These are phyloP conservation scores for Primulina tabacum DNA, from an alignment of 257 asterid species.

Conservation along the genomic window DNA sequence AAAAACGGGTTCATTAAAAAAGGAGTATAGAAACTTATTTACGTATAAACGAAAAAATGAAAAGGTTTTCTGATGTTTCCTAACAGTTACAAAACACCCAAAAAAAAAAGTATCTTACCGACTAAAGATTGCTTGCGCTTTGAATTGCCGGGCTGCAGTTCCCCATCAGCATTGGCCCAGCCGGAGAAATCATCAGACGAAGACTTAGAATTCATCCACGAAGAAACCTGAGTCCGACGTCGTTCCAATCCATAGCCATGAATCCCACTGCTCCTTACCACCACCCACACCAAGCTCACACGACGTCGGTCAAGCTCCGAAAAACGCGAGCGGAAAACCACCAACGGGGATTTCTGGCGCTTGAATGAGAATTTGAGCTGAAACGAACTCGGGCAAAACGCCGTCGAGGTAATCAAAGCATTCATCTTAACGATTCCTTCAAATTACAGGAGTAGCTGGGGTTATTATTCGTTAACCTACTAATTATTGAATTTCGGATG, in stretches of 20 bases:
- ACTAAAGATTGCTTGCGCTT: conserved; percentile 42
- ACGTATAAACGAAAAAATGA: too few relatives aligned
- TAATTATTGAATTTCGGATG: background rate
- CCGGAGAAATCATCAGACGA: conserved; percentile 62
- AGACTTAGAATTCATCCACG: conserved; percentile 49
- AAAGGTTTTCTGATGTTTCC: too few relatives aligned
- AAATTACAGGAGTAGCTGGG: conserved; percentile 10
- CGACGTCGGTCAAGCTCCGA: conserved; percentile 43
- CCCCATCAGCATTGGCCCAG: conserved; percentile 61
- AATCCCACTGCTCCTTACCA: conserved; percentile 39
- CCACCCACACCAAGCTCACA: conserved; percentile 35
- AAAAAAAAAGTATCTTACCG: conserved; percentile 42
- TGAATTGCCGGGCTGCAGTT: conserved; percentile 39
- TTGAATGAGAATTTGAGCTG: conserved; percentile 83
- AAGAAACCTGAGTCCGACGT: conserved; percentile 40
- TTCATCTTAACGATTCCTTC: conserved; percentile 38
- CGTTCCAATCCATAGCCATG: conserved; percentile 43
- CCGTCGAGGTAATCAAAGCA: conserved; percentile 53
- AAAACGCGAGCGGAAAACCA: conserved; percentile 35
- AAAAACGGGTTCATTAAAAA: too few relatives aligned
- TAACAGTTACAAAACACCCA: too few relatives aligned
- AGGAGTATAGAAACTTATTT: too few relatives aligned
- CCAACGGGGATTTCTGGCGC: conserved; percentile 37
- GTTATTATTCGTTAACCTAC: background rate
- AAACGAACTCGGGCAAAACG: conserved; percentile 72